Conservation (phyloP, 2,329 filamentous ascomycete genomes). For the Aspergillus udagawae region DNA sequence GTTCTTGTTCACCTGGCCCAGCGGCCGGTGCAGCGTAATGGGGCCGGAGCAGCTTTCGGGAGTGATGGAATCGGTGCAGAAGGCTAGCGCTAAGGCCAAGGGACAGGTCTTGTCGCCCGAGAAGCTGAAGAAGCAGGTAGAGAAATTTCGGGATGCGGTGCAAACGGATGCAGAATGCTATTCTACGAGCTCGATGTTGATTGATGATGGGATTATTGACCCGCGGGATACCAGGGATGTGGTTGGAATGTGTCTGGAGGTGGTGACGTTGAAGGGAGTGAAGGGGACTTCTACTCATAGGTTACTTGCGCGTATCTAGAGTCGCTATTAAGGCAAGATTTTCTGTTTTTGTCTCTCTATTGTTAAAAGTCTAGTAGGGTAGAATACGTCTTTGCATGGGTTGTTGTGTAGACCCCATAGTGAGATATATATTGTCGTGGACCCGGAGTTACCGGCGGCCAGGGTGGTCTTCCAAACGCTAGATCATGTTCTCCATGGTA, state of each 20-base stretch:
- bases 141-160: conserved; percentile 24
- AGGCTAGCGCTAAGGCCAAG: conserved; percentile 22
- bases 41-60: conserved; percentile 39
- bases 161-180: conserved; percentile 33
- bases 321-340: too few relatives aligned
- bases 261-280: conserved; percentile 23
- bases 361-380: too few relatives aligned
- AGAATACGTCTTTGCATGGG: too few relatives aligned
- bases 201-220: conserved; percentile 39
- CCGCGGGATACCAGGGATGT: conserved; percentile 37
- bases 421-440: too few relatives aligned
- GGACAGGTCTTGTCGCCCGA: conserved; percentile 19
- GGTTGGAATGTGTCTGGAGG: conserved; percentile 35
- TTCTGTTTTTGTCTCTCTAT: too few relatives aligned
- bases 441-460: too few relatives aligned
- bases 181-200: conserved; percentile 27
- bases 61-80: conserved; percentile 36
- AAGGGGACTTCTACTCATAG: conserved; percentile 24
- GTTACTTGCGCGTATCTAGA: conserved; percentile 20
- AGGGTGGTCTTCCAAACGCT: too few relatives aligned
- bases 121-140: conserved; percentile 21
- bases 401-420: too few relatives aligned
- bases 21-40: conserved; percentile 40
- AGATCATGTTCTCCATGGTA: too few relatives aligned
- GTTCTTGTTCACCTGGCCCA: conserved; percentile 44